phyloP scores from a whole-genome alignment of 106 monocot species.

The Dendrobium catenatum region DNA sequence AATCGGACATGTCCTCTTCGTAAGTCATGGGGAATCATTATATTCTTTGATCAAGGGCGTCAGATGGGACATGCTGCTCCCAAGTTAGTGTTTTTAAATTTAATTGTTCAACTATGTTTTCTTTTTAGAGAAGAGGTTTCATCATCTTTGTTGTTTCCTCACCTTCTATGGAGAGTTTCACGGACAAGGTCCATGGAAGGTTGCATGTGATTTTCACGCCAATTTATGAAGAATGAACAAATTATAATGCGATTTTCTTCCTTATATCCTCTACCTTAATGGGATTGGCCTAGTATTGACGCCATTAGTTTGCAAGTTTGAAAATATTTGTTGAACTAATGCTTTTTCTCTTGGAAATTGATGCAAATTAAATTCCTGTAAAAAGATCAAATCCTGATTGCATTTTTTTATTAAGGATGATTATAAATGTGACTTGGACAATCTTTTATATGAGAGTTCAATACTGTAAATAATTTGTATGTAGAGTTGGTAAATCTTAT shows the following conservation, averaged over 20 bases:
- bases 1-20: not conserved
- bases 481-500: slow-evolving; percentile 10
- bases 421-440: not conserved
- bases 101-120: too few species aligned
- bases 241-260: too few species aligned
- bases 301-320: not conserved
- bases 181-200: not conserved
- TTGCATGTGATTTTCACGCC: too few species aligned
- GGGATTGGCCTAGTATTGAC: not conserved
- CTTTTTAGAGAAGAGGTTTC: not conserved
- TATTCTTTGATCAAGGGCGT: not conserved
- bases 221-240: not conserved
- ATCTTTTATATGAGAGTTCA: not conserved
- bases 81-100: not conserved
- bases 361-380: not conserved
- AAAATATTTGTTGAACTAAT: not conserved
- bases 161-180: not conserved
- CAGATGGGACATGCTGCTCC: not conserved
- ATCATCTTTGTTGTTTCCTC: not conserved
- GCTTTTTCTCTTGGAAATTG: not conserved
- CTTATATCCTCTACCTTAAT: not conserved
- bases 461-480: not conserved
- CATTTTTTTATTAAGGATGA: not conserved
- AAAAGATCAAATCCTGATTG: not conserved
- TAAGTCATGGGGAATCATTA: not conserved